phyloP scores from a whole-genome alignment of 2,329 filamentous ascomycete genomes.

The Orbilia oligospora region DNA sequence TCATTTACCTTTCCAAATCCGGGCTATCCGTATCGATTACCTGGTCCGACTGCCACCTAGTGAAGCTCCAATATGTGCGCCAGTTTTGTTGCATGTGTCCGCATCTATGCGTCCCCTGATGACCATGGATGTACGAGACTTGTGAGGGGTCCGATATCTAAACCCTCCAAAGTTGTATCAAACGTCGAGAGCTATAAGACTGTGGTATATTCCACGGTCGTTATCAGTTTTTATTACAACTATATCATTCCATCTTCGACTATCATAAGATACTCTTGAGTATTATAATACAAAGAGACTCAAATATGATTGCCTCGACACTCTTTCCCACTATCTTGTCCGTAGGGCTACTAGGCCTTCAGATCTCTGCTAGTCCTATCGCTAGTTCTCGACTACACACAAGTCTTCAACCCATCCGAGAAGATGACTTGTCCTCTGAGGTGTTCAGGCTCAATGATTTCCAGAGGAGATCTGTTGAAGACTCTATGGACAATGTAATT shows the following conservation, averaged over 20 bases:
- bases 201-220: slow-evolving; percentile 1
- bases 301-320: slow-evolving; percentile 52
- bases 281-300: slow-evolving; percentile 17
- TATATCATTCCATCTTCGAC: slow-evolving; percentile 22
- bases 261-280: slow-evolving; percentile 23
- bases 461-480: slow-evolving; percentile 36
- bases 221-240: slow-evolving; percentile 26
- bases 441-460: slow-evolving; percentile 25
- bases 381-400: neutral
- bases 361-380: slow-evolving; percentile 43
- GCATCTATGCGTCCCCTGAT: neutral
- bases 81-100: slow-evolving; percentile 39
- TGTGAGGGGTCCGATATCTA: neutral
- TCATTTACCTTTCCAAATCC: slow-evolving; percentile 31
- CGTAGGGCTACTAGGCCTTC: slow-evolving; percentile 51
- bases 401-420: slow-evolving; percentile 28
- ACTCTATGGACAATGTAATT: slow-evolving; percentile 50
- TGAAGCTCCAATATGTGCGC: slow-evolving; percentile 4
- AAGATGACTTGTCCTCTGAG: slow-evolving; percentile 37
- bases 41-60: slow-evolving; percentile 2
- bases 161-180: neutral
- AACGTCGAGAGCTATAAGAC: slow-evolving; percentile 41
- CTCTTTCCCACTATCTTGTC: slow-evolving; percentile 49
- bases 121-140: neutral
- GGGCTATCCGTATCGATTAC: slow-evolving; percentile 29